Evolutionary conservation across 257 asterid species (phyloP).

Genomic region (Hygrophila difformis): DNA sequence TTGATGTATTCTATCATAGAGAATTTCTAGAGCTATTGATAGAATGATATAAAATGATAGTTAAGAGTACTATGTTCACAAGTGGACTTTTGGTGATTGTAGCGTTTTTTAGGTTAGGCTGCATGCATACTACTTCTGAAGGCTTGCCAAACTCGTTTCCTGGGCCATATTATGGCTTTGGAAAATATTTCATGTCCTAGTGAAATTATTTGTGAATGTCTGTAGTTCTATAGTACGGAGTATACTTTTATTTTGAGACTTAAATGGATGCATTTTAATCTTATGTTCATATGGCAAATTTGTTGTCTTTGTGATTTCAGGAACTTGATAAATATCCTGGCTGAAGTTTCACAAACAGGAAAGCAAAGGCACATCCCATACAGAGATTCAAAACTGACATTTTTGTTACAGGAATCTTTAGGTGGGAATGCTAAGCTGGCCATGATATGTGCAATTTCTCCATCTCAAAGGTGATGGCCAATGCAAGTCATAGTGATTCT

Average conservation of each 20-base stretch:
- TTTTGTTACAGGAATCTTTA: slow-evolving; percentile 91
- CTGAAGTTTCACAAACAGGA: slow-evolving; percentile 96
- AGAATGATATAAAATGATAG: too few species aligned
- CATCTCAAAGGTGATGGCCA: slow-evolving; percentile 77
- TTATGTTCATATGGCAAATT: slow-evolving; percentile 16
- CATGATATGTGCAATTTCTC: slow-evolving; percentile 96
- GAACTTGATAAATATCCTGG: slow-evolving; percentile 91
- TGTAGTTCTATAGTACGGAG: too few species aligned
- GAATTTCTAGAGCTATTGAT: too few species aligned
- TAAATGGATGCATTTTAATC: slow-evolving; percentile 11
- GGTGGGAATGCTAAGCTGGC: slow-evolving; percentile 98
- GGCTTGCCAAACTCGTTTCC: background rate
- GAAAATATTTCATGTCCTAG: background rate
- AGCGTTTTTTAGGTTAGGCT: background rate
- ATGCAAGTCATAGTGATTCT: too few species aligned
- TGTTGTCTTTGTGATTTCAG: slow-evolving; percentile 33
- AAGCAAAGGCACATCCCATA: slow-evolving; percentile 94
- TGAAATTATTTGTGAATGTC: too few species aligned
- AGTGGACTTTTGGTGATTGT: background rate
- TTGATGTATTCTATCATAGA: too few species aligned
- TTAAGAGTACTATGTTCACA: background rate
- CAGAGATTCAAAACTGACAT: slow-evolving; percentile 95
- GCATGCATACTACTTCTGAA: background rate
- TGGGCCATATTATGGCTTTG: background rate
- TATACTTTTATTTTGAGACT: too few species aligned